Conservation (phyloP, 179 eudicot genomes). For the Carnegiea gigantea region DNA sequence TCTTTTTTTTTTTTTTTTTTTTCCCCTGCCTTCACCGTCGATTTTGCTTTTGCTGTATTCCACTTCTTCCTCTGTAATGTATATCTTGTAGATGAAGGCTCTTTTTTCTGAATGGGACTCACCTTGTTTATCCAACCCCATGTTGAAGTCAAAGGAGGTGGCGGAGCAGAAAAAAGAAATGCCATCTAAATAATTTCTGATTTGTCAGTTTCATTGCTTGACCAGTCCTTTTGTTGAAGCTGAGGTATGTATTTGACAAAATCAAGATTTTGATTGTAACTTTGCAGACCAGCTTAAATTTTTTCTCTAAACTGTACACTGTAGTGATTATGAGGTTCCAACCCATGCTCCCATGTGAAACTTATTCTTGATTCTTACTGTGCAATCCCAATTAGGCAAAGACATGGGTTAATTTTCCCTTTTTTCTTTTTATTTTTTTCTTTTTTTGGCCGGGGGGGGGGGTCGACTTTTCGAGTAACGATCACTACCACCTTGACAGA, state of each 20-base stretch:
- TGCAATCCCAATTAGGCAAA: too few species aligned
- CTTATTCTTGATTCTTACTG: too few species aligned
- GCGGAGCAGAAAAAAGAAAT: background rate
- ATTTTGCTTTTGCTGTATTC: background rate
- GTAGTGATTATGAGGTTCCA: background rate
- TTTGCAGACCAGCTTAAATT: background rate
- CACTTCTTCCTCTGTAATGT: background rate
- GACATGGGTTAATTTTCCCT: too few species aligned
- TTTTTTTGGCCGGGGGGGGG: too few species aligned
- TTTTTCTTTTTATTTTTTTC: too few species aligned
- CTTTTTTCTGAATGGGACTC: background rate
- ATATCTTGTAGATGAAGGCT: too few species aligned
- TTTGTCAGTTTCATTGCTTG: background rate
- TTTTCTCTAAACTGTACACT: background rate
- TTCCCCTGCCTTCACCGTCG: background rate
- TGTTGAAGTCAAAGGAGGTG: too few species aligned
- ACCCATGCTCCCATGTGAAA: too few species aligned
- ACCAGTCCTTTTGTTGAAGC: background rate
- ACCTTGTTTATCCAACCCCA: too few species aligned
- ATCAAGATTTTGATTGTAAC: background rate
- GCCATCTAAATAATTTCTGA: background rate
- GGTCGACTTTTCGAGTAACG: too few species aligned
- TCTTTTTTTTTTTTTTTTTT: too few species aligned
- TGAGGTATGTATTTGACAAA: background rate
- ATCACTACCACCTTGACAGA: too few species aligned